A percentile compares a stretch with the other conserved stretches of the same genome.
Conservation (phyloP, 2,329 filamentous ascomycete genomes). For the Phoma sp. region DNA sequence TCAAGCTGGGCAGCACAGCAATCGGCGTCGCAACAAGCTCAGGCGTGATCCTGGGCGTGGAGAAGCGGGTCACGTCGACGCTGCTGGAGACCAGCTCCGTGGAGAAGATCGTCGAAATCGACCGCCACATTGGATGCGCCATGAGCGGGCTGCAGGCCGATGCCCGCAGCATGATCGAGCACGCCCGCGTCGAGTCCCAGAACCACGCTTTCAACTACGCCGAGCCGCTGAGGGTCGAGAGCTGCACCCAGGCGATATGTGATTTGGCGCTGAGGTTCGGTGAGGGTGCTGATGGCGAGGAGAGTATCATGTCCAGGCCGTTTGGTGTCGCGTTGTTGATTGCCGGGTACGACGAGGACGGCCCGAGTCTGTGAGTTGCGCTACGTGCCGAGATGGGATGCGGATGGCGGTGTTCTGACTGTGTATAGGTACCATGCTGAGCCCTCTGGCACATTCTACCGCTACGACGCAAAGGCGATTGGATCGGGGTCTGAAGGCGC, state of each 20-base stretch:
- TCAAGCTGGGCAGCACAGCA: slow-evolving; percentile 98
- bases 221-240: slow-evolving; percentile 92
- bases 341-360: slow-evolving; percentile 96
- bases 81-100: slow-evolving; percentile 97
- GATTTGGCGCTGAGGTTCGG: slow-evolving; percentile 95
- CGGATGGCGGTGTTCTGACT: slow-evolving; percentile 1
- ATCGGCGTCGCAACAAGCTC: slow-evolving; percentile 96
- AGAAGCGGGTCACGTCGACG: slow-evolving; percentile 98
- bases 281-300: slow-evolving; percentile 95
- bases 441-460: slow-evolving; percentile 97
- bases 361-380: slow-evolving; percentile 75
- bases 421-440: slow-evolving; percentile 83
- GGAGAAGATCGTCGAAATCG: slow-evolving; percentile 99
- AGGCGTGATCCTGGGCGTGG: slow-evolving; percentile 94
- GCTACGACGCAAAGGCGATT: slow-evolving; percentile 98
- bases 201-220: slow-evolving; percentile 98
- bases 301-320: slow-evolving; percentile 97
- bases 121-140: slow-evolving; percentile 97
- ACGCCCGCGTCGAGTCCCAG: slow-evolving; percentile 96
- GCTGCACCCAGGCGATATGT: slow-evolving; percentile 98
- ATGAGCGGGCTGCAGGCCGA: slow-evolving; percentile 98
- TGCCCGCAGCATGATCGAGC: slow-evolving; percentile 96
- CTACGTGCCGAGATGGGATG: neutral
- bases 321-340: slow-evolving; percentile 97
- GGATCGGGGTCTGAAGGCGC: slow-evolving; percentile 96